These are phyloP conservation scores for Areca catechu DNA, from an alignment of 176 grass and related monocot species.

Conservation along the genomic window DNA sequence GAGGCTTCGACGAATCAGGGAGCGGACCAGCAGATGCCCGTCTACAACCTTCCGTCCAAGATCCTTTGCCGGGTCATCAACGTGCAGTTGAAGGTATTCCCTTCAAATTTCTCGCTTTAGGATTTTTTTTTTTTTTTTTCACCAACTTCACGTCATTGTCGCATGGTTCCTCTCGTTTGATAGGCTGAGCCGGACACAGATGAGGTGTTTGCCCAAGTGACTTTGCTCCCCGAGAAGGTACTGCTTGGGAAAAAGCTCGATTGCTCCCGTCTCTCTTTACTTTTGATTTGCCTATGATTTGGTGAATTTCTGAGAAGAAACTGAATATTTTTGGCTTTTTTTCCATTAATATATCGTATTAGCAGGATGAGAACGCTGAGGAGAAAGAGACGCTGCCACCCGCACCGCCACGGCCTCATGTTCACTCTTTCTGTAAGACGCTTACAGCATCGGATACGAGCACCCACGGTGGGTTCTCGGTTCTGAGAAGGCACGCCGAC, in stretches of 20 bases:
- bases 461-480: conserved; percentile 92
- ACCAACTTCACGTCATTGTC: too few species aligned
- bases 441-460: conserved; percentile 93
- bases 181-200: conserved; percentile 85
- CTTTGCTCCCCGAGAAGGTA: conserved; percentile 69
- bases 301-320: neutral
- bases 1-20: conserved; percentile 87
- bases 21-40: conserved; percentile 58
- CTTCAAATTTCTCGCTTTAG: neutral
- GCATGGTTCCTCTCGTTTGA: conserved; percentile 1
- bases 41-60: conserved; percentile 80
- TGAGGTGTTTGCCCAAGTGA: conserved; percentile 92
- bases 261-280: conserved; percentile 9
- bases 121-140: too few species aligned
- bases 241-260: neutral
- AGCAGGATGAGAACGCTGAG: conserved; percentile 47
- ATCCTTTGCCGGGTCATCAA: conserved; percentile 76
- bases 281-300: conserved; percentile 5
- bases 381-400: conserved; percentile 33
- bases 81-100: conserved; percentile 65
- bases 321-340: conserved; percentile 5
- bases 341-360: neutral
- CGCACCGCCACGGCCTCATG: conserved; percentile 33
- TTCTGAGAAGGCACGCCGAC: conserved; percentile 76
- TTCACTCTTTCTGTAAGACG: conserved; percentile 92